Evolutionary conservation across 345 rosid species (phyloP).

Genomic region (Populus pruinosa): DNA sequence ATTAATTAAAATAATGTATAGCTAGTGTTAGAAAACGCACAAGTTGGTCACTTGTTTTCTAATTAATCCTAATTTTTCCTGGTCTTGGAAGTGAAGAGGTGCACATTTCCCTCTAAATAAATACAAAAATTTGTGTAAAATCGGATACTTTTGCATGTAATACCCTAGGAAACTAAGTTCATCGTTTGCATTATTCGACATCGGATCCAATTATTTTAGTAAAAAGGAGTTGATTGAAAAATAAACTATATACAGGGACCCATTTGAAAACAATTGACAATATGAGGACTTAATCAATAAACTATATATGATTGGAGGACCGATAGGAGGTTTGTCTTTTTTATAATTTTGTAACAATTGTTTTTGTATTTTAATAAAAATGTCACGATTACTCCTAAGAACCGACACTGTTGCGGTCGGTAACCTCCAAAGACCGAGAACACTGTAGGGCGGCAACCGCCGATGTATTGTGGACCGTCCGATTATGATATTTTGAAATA

Average conservation of each 20-base stretch:
- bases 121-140: no score
- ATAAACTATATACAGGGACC: neutral
- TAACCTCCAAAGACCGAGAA: slow-evolving; percentile 37
- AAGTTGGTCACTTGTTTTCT: no score
- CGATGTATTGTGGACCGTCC: slow-evolving; percentile 38
- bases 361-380: slow-evolving; percentile 11
- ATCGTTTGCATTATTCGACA: no score
- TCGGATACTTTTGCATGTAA: no score
- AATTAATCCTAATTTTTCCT: no score
- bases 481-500: slow-evolving; percentile 35
- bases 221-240: neutral
- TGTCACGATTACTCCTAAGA: slow-evolving; percentile 23
- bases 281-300: neutral
- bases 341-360: neutral
- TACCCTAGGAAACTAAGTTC: no score
- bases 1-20: neutral
- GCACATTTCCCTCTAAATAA: no score
- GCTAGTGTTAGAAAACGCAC: neutral
- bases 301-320: neutral
- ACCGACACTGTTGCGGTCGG: slow-evolving; percentile 53
- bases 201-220: neutral
- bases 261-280: neutral
- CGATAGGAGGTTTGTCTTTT: neutral
- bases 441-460: slow-evolving; percentile 79
- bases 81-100: neutral